Base-by-base conservation (phyloP, 2,329 filamentous ascomycete genomes). In the Apiospora aurea region DNA sequence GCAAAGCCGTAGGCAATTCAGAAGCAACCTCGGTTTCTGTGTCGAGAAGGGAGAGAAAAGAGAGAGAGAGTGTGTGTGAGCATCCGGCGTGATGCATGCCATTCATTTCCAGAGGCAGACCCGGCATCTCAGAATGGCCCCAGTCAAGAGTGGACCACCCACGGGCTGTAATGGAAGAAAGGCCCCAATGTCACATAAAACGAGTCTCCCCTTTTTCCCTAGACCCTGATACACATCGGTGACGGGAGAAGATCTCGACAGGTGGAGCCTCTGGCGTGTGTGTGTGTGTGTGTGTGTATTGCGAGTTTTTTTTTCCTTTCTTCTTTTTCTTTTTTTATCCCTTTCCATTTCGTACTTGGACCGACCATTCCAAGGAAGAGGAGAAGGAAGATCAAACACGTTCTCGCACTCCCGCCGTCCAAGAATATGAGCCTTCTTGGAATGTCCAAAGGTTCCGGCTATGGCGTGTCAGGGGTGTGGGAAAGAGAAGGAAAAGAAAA, bases 181-280 rank as follows among this genome's bases (percentile, higher is more conserved):
- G 61, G 21, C 1, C 61, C 43, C 67, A n/a, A 46, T 69, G 67
- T 49, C 44, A 69, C 67, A 14, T 49, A 69, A 69, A 69, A 69
- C 67, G 24, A 49, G 44, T 49, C 44, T 24, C 26, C 47, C 24
- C 7, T 16, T n/a, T 41, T 24, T n/a, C 41, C 57, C 57, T 24
- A 41, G 44, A 47, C 24, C 24, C 66, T 49, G 44, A 69, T 49
- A 49, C 43, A 64, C 44, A 69, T 38, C 67, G 14, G 67, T 38
- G 26, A 49, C 67, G 21, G 67, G 57, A n/a, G 57, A 64, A 64
- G 67, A 69, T 69, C 67, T 49, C 34, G 47, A 69, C 44, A 38
- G 47, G 29, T 21, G 53, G 29, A 49, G n/a, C n/a, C 49, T 47
- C 47, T 51, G 68, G 34, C 34, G 18, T 34, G 16, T 29, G 26